phyloP scores from a whole-genome alignment of 108 stramenopile species.

The Cyclotella distinguenda region DNA sequence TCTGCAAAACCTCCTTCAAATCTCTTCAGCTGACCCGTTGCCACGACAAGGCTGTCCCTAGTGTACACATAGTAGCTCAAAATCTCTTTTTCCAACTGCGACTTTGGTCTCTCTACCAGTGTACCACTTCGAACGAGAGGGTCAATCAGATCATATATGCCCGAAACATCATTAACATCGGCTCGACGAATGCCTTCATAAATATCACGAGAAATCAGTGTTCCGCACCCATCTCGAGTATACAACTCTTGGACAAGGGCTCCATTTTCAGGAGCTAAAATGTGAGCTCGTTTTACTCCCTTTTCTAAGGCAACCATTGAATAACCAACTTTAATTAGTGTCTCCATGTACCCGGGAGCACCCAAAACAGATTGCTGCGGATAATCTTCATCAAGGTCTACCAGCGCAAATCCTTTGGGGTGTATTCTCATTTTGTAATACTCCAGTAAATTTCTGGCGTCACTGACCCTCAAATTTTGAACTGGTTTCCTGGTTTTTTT shows the following conservation, averaged over 20 bases:
- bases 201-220: slow-evolving; percentile 89
- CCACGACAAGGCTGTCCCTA: slow-evolving; percentile 83
- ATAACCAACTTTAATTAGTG: slow-evolving; percentile 78
- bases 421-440: slow-evolving; percentile 63
- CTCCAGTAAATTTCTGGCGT: slow-evolving; percentile 71
- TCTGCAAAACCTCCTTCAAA: slow-evolving; percentile 89
- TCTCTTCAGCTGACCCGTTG: slow-evolving; percentile 82
- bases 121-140: slow-evolving; percentile 87
- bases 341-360: slow-evolving; percentile 46
- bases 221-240: slow-evolving; percentile 93
- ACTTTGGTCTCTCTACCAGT: slow-evolving; percentile 77
- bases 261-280: slow-evolving; percentile 78
- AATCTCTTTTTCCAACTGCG: slow-evolving; percentile 79
- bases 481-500: slow-evolving; percentile 54
- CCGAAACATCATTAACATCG: slow-evolving; percentile 79
- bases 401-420: slow-evolving; percentile 60
- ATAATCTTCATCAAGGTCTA: slow-evolving; percentile 38
- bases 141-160: slow-evolving; percentile 82
- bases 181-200: slow-evolving; percentile 94
- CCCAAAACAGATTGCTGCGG: slow-evolving; percentile 34
- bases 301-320: slow-evolving; percentile 75
- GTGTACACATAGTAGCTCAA: slow-evolving; percentile 89
- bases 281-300: slow-evolving; percentile 90
- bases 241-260: slow-evolving; percentile 93
- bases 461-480: slow-evolving; percentile 73